Base-by-base conservation (phyloP, 495 filamentous ascomycete genomes). In the Daldinia loculata region DNA sequence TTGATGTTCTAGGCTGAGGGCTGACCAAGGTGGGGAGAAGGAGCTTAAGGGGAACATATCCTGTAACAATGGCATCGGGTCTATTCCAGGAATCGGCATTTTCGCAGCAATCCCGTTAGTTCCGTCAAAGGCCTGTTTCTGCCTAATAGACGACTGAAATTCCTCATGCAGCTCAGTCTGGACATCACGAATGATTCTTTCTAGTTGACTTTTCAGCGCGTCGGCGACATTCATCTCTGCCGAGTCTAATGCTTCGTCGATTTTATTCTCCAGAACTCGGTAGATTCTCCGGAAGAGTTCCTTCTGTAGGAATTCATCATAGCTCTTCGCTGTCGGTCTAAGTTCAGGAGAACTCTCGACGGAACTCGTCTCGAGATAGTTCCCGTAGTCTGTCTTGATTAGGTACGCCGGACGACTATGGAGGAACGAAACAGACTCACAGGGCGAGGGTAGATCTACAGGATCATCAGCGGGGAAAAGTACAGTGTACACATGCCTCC, bases 211-310 rank as follows among this genome's bases (percentile, higher is more conserved):
- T 48, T 48, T 48, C 19, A 48, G 19, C 17, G 43, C 8, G 17
- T 48, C 43, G 17, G 17, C 43, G 17, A 48, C 32, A 6, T 43
- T 39, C 50, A 26, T 61, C 17, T 67, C 50, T 5, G 56, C 48
- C 6, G 41, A 53, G 15, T 66, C 53, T 14, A 66, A n/a, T 8
- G 55, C 30, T 17, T 66, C 53, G 11, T 66, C 63, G 12, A 58
- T 36, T 34, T 48, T 58, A 6, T 39, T 38, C 27, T 66, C 63
- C 27, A 66, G 63, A 14, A 59, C 38, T 22, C 43, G 17, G 32
- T 66, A 66, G 2, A 66, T 50, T 52, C 63, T 41, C 12, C 14
- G 63, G 53, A 39, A 66, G 29, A 66, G 22, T 43, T 56, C 32
- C 15, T 24, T 50, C 24, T 61, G 56, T 7, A 48, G 43, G 19